These are phyloP conservation scores for Trichoderma endophyticum DNA, from an alignment of 2,329 filamentous ascomycete species.

Conservation along the genomic window DNA sequence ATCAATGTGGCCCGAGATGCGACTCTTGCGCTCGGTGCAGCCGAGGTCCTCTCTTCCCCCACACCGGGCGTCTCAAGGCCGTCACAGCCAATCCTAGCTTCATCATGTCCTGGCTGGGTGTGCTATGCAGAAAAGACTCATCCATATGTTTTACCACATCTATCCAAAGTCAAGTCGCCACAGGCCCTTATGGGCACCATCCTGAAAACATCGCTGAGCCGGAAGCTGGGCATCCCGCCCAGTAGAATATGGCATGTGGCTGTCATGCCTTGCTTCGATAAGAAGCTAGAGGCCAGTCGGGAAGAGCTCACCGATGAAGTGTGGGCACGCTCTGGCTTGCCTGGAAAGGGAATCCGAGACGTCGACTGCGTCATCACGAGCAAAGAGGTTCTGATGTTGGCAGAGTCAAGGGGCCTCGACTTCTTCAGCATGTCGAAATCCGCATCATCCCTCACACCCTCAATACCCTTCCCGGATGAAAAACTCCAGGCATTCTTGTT, in stretches of 20 bases:
- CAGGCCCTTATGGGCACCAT: slow-evolving; percentile 89
- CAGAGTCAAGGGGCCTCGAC: slow-evolving; percentile 72
- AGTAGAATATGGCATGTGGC: slow-evolving; percentile 90
- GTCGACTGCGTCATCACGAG: slow-evolving; percentile 98
- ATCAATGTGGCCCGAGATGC: slow-evolving; percentile 81
- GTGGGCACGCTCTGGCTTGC: slow-evolving; percentile 57
- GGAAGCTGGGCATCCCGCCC: slow-evolving; percentile 66
- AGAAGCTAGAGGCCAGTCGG: slow-evolving; percentile 93
- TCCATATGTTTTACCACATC: slow-evolving; percentile 84
- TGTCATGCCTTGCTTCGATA: slow-evolving; percentile 98
- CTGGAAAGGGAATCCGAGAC: slow-evolving; percentile 66
- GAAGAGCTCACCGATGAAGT: slow-evolving; percentile 81
- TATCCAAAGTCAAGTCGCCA: slow-evolving; percentile 88
- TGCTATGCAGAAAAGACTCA: slow-evolving; percentile 99
- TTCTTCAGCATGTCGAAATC: slow-evolving; percentile 69
- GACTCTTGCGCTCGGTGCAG: slow-evolving; percentile 74
- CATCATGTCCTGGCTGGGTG: slow-evolving; percentile 95
- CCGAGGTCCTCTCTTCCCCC: slow-evolving; percentile 57
- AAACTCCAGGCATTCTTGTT: slow-evolving; percentile 73
- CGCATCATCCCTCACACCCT: slow-evolving; percentile 42
- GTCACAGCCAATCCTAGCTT: slow-evolving; percentile 68
- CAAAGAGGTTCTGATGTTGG: slow-evolving; percentile 87
- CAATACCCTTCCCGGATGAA: slow-evolving; percentile 67
- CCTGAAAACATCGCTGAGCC: slow-evolving; percentile 80
- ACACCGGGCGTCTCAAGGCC: slow-evolving; percentile 24